Percentiles rank a stretch among this genome's conserved stretches.
Conservation (phyloP, 306 rosid genomes). For the Cucumis sativus region DNA sequence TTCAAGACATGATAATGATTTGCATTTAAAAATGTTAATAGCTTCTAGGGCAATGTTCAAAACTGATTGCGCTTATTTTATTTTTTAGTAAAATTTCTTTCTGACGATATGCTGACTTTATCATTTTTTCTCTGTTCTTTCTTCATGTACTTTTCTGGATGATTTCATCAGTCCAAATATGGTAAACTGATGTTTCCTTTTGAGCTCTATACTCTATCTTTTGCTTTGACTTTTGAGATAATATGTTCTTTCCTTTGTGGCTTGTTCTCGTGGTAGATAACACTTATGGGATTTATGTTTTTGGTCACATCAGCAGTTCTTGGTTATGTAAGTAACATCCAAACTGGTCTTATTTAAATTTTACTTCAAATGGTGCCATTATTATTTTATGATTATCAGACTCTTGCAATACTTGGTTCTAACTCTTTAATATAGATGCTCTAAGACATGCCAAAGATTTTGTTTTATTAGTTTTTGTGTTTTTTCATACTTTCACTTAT, state of each 20-base stretch:
- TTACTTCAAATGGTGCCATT: not conserved
- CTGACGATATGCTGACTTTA: not conserved
- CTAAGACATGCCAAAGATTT: not conserved
- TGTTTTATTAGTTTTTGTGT: not conserved
- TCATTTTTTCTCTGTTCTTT: not conserved
- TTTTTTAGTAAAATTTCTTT: not conserved
- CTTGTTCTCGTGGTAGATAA: slow-evolving; percentile 48
- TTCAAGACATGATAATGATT: not conserved
- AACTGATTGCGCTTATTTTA: not conserved
- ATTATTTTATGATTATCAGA: not conserved
- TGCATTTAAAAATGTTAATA: not conserved
- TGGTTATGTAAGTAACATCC: slow-evolving; percentile 62
- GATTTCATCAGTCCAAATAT: slow-evolving; percentile 64
- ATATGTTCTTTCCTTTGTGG: not conserved
- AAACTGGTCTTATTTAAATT: not conserved
- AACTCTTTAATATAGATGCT: not conserved
- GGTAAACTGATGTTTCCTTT: slow-evolving; percentile 34
- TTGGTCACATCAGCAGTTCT: slow-evolving; percentile 67
- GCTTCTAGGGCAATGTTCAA: not conserved
- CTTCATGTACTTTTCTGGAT: not conserved
- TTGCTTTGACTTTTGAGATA: not conserved
- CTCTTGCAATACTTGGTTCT: not conserved
- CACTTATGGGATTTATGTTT: slow-evolving; percentile 79
- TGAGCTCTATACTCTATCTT: slow-evolving; percentile 2
- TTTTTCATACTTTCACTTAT: not conserved